Evolutionary conservation across 352 stramenopile genomes (phyloP), one percentile per base, ranked within the genome.

Genomic region (Pythium plurisporium): DNA sequence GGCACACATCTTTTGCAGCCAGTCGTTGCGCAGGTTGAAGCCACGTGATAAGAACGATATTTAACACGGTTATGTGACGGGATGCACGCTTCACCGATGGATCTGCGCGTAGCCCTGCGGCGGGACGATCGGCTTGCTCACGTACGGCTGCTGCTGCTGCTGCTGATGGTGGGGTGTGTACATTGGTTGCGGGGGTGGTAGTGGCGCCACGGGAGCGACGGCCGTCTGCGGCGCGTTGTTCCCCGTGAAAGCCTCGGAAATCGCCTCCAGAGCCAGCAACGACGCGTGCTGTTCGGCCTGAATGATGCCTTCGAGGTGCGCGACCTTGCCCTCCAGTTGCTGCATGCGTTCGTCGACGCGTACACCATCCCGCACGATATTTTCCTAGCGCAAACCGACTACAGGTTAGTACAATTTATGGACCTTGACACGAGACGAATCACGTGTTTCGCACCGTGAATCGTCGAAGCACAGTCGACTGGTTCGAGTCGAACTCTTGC

Each of bases 221-320:
- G 36, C 14, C 36, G 41, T 14, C 19, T 45, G n/a, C 38, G 38
- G 9, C 19, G 12, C 31, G 41, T 30, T 47, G 41, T 53, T 53
- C 25, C 44, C 45, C 3, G 47, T 60, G 23, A 89, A 86, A 14
- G 79, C 79, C 31, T 86, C 79, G 25, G 79, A 89, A 33, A 89
- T 87, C 5, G 79, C 79, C 29, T 89, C 76, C 19, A 89, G 63
- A 11, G 79, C 79, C 23, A 86, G 56, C 22, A 89, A 64, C 19
- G 76, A 87, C 4, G 79, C 74, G 64, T 89, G 76, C 47, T 89
- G 79, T 55, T 89, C 79, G 4, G 74, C 73, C 48, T 89, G 74
- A 42, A 89, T 80, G 26, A 89, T 72, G 0, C 58, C 54, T 29
- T 87, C 79, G 2, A 89, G 58, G 14, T 59, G 68, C 0, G 34